Percentiles rank a stretch among this genome's conserved stretches.
phyloP scores from a whole-genome alignment of 495 filamentous ascomycete species.

The Aspergillus funiculosus region DNA sequence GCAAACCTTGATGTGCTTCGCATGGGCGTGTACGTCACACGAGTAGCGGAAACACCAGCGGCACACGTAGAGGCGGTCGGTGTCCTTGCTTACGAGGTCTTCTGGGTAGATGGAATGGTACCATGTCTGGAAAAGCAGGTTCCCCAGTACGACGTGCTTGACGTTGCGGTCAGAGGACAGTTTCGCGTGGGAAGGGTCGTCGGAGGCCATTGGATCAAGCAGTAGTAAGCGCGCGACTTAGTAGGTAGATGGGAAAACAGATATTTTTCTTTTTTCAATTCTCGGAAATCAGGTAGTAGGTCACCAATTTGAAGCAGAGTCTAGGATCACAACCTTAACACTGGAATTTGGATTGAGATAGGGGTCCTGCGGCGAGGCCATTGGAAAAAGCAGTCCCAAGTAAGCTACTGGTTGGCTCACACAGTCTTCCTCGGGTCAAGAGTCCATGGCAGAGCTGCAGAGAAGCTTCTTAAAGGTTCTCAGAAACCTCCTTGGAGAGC shows the following conservation, averaged over 20 bases:
- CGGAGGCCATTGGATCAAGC: constrained; percentile 25
- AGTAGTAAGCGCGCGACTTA: not conserved
- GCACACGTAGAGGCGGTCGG: constrained; percentile 73
- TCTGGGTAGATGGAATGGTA: constrained; percentile 75
- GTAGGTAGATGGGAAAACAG: not conserved
- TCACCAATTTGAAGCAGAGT: too few relatives aligned
- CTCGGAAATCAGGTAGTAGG: not conserved
- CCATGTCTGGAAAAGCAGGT: constrained; percentile 68
- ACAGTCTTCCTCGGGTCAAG: too few relatives aligned
- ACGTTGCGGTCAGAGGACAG: constrained; percentile 54
- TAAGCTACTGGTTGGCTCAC: not conserved
- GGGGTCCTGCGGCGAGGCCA: constrained; percentile 3
- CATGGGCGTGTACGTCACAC: constrained; percentile 58
- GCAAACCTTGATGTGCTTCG: constrained; percentile 45
- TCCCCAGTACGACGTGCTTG: constrained; percentile 68
- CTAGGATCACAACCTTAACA: not conserved
- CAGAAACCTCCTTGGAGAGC: too few relatives aligned
- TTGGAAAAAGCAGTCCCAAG: not conserved
- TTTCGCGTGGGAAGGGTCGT: constrained; percentile 27
- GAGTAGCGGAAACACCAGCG: constrained; percentile 92
- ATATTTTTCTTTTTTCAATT: not conserved
- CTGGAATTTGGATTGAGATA: not conserved
- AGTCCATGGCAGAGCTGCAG: too few relatives aligned
- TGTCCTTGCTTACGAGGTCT: constrained; percentile 62
- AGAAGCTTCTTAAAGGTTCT: too few relatives aligned